A percentile compares a stretch with the other conserved stretches of the same genome.
These are phyloP conservation scores for Malassezia psittaci DNA, from an alignment of 1,284 basidiomycete species.

Conservation along the genomic window DNA sequence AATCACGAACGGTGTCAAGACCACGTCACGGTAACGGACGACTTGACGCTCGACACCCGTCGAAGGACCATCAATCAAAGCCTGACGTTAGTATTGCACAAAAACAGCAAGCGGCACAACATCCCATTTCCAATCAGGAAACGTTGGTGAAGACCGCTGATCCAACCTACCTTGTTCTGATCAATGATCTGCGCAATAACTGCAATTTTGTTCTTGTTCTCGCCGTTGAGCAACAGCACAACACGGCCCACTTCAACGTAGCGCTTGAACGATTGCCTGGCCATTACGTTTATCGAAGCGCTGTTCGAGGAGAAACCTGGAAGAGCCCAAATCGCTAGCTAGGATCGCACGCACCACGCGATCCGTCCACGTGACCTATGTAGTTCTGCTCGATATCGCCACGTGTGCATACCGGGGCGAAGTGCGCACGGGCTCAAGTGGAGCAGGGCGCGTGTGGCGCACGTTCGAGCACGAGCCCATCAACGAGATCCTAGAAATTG, in stretches of 20 bases:
- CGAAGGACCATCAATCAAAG: constrained; percentile 85
- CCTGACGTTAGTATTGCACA: constrained; percentile 53
- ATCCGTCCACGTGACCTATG: not conserved
- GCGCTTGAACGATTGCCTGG: constrained; percentile 61
- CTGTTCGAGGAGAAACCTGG: constrained; percentile 6
- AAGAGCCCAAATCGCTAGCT: not conserved
- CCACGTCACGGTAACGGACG: constrained; percentile 81
- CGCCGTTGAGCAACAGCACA: constrained; percentile 85
- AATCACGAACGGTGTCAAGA: constrained; percentile 77
- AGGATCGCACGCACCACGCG: not conserved
- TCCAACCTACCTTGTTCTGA: constrained; percentile 77
- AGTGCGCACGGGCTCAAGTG: not conserved
- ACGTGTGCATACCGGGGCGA: not conserved
- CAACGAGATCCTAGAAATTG: too few relatives aligned
- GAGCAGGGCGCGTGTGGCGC: not conserved
- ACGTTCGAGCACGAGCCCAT: too few relatives aligned
- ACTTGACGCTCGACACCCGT: constrained; percentile 84
- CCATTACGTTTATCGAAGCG: constrained; percentile 19
- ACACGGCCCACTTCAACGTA: constrained; percentile 98
- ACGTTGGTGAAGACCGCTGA: not conserved
- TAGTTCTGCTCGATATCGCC: not conserved
- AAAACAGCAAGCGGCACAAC: not conserved
- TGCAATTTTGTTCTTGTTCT: constrained; percentile 76
- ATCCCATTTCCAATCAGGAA: not conserved
- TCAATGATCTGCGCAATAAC: constrained; percentile 96